Conservation (phyloP, 768 basidiomycete species). For the Coprinopsis cinerea region DNA sequence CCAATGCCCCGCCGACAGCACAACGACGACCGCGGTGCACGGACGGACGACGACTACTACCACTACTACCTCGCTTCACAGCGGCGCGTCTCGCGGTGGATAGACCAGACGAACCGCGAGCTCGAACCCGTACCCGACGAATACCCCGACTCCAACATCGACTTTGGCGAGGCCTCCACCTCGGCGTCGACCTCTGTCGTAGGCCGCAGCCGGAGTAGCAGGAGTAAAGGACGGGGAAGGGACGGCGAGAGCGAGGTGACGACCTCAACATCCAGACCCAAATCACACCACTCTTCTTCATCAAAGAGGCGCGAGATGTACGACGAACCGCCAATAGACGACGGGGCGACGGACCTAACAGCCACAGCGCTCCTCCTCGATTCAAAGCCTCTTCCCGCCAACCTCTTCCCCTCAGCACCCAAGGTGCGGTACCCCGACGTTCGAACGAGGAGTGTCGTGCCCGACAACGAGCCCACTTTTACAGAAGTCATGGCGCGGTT, state of each 20-base stretch:
- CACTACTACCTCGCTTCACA: constrained; percentile 23
- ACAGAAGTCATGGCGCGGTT: constrained; percentile 1
- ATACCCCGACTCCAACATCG: not conserved
- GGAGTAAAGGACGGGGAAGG: not conserved
- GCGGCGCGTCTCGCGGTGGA: constrained; percentile 24
- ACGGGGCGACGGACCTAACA: too few species aligned
- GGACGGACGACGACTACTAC: constrained; percentile 21
- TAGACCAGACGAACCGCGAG: constrained; percentile 18
- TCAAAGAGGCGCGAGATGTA: too few species aligned
- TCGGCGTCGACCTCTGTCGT: not conserved
- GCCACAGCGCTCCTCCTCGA: not conserved
- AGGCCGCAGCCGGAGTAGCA: not conserved
- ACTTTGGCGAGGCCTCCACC: not conserved
- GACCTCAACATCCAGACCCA: not conserved
- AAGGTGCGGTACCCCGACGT: not conserved
- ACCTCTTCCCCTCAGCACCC: not conserved
- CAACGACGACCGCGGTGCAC: not conserved
- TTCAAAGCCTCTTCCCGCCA: not conserved
- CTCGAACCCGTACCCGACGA: constrained; percentile 12
- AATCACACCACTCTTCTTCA: too few species aligned
- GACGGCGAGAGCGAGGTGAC: too few species aligned
- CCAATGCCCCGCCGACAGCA: not conserved
- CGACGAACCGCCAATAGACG: too few species aligned
- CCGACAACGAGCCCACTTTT: constrained; percentile 1
- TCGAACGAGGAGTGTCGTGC: not conserved